These are phyloP conservation scores for Corymbia maculata DNA, from an alignment of 345 rosid genomes.

Conservation along the genomic window DNA sequence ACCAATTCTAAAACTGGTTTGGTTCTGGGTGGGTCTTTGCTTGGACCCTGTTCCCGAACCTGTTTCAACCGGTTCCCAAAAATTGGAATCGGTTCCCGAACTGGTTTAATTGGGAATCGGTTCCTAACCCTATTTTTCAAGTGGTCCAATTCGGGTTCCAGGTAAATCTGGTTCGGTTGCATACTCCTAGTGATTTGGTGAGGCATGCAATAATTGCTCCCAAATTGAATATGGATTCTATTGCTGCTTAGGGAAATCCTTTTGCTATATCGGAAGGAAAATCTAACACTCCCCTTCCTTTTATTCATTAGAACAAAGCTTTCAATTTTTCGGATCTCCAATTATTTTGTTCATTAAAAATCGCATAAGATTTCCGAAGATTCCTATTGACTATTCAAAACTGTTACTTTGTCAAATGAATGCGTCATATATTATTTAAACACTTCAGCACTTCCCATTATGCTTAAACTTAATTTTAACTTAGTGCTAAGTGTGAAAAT, in stretches of 20 bases:
- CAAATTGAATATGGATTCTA: neutral
- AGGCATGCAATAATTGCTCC: neutral
- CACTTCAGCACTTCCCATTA: neutral
- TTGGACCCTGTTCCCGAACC: too few species aligned
- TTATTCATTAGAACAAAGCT: neutral
- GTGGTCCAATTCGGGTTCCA: too few species aligned
- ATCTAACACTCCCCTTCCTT: neutral
- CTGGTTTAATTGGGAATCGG: too few species aligned
- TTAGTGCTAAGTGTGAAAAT: neutral
- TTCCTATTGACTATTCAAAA: neutral
- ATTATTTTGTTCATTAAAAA: neutral
- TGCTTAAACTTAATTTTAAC: neutral
- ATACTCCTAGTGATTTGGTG: too few species aligned
- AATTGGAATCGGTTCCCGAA: too few species aligned
- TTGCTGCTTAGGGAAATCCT: neutral
- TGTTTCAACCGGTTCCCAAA: too few species aligned
- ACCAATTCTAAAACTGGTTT: too few species aligned
- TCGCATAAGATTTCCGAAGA: too few species aligned
- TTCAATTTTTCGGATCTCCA: neutral
- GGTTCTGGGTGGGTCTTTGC: too few species aligned
- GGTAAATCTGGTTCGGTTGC: too few species aligned
- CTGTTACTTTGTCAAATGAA: neutral
- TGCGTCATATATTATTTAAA: neutral
- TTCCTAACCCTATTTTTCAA: too few species aligned
- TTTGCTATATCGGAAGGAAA: neutral